Evolutionary conservation across 1,139 yeast species (phyloP).

Genomic region (Geotrichum klebahnii): DNA sequence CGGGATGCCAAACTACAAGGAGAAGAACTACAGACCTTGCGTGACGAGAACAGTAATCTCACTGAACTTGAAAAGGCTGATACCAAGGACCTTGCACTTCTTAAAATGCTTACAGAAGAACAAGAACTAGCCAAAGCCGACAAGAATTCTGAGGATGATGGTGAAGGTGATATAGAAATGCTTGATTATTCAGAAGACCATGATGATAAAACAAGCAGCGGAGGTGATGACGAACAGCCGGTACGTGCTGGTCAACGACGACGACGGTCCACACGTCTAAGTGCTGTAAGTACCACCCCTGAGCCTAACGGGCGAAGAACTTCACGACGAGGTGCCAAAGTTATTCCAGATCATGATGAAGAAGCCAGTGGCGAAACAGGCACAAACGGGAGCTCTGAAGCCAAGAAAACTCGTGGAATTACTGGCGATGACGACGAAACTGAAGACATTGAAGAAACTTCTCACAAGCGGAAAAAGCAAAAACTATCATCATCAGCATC

Average conservation of each 20-base stretch:
- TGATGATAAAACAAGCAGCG: too few species aligned
- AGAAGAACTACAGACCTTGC: slow-evolving; percentile 29
- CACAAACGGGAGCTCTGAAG: too few species aligned
- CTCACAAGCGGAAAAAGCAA: not conserved
- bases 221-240: slow-evolving; percentile 9
- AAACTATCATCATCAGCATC: not conserved
- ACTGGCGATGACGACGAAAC: too few species aligned
- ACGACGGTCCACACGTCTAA: slow-evolving; percentile 13
- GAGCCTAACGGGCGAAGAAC: not conserved
- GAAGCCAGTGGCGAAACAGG: too few species aligned
- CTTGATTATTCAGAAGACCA: too few species aligned
- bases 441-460: not conserved
- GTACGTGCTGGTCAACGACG: slow-evolving; percentile 6
- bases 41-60: slow-evolving; percentile 30
- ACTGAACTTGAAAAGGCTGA: slow-evolving; percentile 27
- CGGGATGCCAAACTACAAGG: slow-evolving; percentile 35
- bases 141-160: slow-evolving; percentile 16
- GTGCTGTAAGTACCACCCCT: not conserved
- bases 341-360: too few species aligned
- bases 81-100: slow-evolving; percentile 28
- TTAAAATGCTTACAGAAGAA: slow-evolving; percentile 15
- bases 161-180: slow-evolving; percentile 16
- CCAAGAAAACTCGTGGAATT: too few species aligned
- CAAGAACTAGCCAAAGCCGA: slow-evolving; percentile 8
- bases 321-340: not conserved